These are phyloP conservation scores for Rehmannia glutinosa DNA, from an alignment of 257 asterid species.

Conservation along the genomic window DNA sequence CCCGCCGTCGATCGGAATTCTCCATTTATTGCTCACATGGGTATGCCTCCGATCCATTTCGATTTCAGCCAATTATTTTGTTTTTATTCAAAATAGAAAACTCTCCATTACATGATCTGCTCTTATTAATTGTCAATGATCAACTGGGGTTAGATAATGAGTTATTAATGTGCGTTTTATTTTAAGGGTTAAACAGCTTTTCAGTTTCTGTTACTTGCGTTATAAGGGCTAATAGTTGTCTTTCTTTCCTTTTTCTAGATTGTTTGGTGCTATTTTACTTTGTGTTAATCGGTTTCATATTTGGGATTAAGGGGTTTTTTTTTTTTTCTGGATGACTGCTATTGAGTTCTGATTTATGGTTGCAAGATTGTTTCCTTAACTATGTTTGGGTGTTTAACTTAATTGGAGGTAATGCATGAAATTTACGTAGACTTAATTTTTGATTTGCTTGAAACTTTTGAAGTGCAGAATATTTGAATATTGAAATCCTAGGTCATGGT, in stretches of 20 bases:
- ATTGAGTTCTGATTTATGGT: slow-evolving; percentile 1
- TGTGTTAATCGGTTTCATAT: neutral
- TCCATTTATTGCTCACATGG: slow-evolving; percentile 28
- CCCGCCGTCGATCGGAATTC: slow-evolving; percentile 19
- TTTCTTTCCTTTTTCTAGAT: neutral
- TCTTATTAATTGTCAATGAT: slow-evolving; percentile 20
- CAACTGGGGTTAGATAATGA: neutral
- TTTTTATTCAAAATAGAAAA: neutral
- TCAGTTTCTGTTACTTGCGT: neutral
- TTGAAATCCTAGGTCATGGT: slow-evolving; percentile 2
- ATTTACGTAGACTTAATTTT: neutral
- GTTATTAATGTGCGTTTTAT: slow-evolving; percentile 2
- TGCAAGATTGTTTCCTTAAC: slow-evolving; percentile 8
- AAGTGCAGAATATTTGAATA: neutral
- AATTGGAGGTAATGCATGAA: slow-evolving; percentile 16
- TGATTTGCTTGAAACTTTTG: neutral
- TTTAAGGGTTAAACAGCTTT: neutral
- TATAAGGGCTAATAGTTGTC: neutral
- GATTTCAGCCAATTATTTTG: neutral
- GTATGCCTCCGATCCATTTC: slow-evolving; percentile 35
- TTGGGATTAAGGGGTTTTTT: neutral
- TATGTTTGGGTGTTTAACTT: neutral
- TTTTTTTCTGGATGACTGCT: neutral
- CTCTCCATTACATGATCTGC: slow-evolving; percentile 25
- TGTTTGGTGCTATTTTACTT: neutral